Conservation (phyloP, 805 yeast species). For the Spathaspora girioi region DNA sequence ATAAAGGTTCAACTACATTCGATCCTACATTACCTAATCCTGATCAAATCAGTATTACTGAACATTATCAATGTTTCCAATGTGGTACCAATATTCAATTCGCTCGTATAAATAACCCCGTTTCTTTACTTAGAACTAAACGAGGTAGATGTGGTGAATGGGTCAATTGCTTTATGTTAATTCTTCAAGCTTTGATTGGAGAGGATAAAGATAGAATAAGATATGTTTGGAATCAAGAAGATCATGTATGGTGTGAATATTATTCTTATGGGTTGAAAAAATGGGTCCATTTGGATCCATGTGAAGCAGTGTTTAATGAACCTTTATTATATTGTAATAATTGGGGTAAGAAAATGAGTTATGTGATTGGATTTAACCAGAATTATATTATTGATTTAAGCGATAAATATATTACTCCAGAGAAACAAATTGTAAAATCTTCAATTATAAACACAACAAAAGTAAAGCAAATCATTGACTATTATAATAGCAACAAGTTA, state of each 20-base stretch:
- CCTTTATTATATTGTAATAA: constrained; percentile 75
- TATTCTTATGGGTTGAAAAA: constrained; percentile 55
- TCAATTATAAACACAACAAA: constrained; percentile 6
- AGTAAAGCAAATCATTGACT: constrained; percentile 9
- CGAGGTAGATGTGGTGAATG: constrained; percentile 93
- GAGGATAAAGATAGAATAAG: constrained; percentile 35
- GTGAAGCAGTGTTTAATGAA: constrained; percentile 82
- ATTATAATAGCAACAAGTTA: constrained; percentile 12
- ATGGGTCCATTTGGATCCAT: constrained; percentile 89
- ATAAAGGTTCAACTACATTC: constrained; percentile 27
- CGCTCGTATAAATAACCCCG: constrained; percentile 74
- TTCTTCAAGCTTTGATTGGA: constrained; percentile 61
- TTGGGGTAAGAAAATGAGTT: constrained; percentile 95
- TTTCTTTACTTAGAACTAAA: constrained; percentile 55
- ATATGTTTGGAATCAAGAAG: constrained; percentile 85
- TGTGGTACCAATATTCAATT: constrained; percentile 55
- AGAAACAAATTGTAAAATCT: constrained; percentile 19
- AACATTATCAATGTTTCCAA: constrained; percentile 55
- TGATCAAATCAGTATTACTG: constrained; percentile 53
- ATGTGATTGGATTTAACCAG: constrained; percentile 65
- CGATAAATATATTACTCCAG: constrained; percentile 53
- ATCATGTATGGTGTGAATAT: constrained; percentile 95
- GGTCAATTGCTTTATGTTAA: constrained; percentile 78
- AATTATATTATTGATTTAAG: constrained; percentile 69
- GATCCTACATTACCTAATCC: constrained; percentile 35